phyloP scores from a whole-genome alignment of 345 rosid species.

The Physaria fendleri region DNA sequence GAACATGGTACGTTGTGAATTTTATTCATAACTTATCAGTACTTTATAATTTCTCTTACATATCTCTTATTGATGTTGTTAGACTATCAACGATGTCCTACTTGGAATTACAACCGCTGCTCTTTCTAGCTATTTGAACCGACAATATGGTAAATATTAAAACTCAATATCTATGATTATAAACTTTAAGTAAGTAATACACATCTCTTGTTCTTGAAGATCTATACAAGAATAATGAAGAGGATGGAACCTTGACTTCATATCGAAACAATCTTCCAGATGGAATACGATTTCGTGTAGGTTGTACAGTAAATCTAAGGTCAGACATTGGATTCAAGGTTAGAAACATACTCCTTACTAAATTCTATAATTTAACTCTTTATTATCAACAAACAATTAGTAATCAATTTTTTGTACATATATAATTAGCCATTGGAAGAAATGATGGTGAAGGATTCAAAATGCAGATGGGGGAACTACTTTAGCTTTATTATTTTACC shows the following conservation, averaged over 20 bases:
- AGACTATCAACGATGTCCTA: slow-evolving; percentile 68
- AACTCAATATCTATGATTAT: background rate
- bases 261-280: slow-evolving; percentile 14
- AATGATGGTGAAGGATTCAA: too few species aligned
- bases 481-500: too few species aligned
- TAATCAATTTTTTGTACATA: too few species aligned
- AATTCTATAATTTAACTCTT: too few species aligned
- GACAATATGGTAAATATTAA: too few species aligned
- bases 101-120: slow-evolving; percentile 56
- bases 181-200: too few species aligned
- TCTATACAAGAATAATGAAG: background rate
- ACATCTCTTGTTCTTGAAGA: background rate
- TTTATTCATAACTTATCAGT: too few species aligned
- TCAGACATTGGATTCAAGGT: slow-evolving; percentile 45
- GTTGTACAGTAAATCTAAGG: slow-evolving; percentile 39
- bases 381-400: too few species aligned
- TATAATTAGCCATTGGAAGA: too few species aligned
- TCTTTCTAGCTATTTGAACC: slow-evolving; percentile 48
- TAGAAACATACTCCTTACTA: background rate
- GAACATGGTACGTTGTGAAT: too few species aligned
- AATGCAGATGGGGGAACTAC: too few species aligned
- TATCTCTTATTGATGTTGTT: background rate
- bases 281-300: slow-evolving; percentile 32
- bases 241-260: background rate
- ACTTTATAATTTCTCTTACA: too few species aligned